These are phyloP conservation scores for Xylaria curta DNA, from an alignment of 495 filamentous ascomycete genomes.

Conservation along the genomic window DNA sequence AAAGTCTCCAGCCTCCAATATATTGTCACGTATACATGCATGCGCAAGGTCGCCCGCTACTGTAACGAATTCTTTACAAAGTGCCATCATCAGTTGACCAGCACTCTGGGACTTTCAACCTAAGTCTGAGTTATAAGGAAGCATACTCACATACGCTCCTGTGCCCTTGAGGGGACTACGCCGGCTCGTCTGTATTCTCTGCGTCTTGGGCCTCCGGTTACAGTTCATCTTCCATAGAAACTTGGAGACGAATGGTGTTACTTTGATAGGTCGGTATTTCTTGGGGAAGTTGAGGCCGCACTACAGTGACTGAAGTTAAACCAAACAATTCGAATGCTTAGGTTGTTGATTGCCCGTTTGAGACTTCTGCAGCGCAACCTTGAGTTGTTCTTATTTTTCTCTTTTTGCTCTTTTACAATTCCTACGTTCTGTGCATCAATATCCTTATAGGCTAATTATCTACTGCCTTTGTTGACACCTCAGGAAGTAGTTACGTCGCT, in stretches of 20 bases:
- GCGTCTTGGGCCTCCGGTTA: neutral
- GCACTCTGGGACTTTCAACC: neutral
- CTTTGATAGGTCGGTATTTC: neutral
- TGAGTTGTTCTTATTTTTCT: neutral
- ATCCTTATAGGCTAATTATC: neutral
- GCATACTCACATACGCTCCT: neutral
- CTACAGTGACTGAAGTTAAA: neutral
- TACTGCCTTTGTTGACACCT: neutral
- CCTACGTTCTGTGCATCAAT: neutral
- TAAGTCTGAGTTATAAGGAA: neutral
- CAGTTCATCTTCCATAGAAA: neutral
- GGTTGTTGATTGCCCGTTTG: neutral
- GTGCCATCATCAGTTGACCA: neutral
- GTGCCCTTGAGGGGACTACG: neutral
- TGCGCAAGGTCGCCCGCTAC: neutral
- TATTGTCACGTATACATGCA: neutral
- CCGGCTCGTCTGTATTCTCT: neutral
- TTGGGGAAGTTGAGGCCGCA: neutral
- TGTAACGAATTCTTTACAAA: neutral
- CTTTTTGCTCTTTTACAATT: neutral
- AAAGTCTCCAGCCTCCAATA: neutral
- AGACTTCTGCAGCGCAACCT: neutral
- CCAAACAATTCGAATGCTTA: neutral
- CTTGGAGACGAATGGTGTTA: neutral
- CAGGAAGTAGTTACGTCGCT: neutral